Base-by-base conservation (phyloP, 2,329 filamentous ascomycete genomes). In the Penicillium sp. region DNA sequence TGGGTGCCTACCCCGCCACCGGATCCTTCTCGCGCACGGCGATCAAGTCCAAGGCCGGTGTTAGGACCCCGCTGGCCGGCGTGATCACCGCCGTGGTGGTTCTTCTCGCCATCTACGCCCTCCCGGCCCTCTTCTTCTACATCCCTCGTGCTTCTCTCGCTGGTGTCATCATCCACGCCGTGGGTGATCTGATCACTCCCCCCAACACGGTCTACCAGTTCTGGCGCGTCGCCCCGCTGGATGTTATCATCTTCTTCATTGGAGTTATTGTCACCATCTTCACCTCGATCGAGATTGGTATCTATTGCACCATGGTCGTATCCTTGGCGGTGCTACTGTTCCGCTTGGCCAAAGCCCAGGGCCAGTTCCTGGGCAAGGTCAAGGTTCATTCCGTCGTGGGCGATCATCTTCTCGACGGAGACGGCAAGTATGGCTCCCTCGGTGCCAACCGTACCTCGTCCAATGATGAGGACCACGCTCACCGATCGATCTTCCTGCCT, bases 1-100 rank as follows among this genome's bases (percentile, higher is more conserved):
- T 97, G 3, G 93, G 91, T 43, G 93, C 79, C 2, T 98, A 95
- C 63, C 88, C 91, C 11, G 87, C 89, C 0, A 98, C 91, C 2
- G 93, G 93, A 1, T 97, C 93, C 3, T 97, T 97, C 76, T 95
- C 88, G 33, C 84, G 93, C 52, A 97, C 93, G 27, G 91, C 93
- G 45, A 96, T 97, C 72, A 95, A 96, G 70, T 93, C 91, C 4
- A 97, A 97, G 71, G 90, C 93, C 43, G 93, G 93, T 62, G 91
- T 96, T 4, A 83, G 89, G 25, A 96, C 90, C 0, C 91, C 91
- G 1, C 83, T 95, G 47, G 90, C 88, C 12, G 91, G 93, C 71
- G 79, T 95, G 37, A 87, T 97, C 54, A 96, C 90, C 6, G 90
- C 87, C 0, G 46, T 86, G 11, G 79, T 97, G 11, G 91, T 97